Evolutionary conservation across 2,329 filamentous ascomycete species (phyloP).

Genomic region (Colletotrichum sp.): DNA sequence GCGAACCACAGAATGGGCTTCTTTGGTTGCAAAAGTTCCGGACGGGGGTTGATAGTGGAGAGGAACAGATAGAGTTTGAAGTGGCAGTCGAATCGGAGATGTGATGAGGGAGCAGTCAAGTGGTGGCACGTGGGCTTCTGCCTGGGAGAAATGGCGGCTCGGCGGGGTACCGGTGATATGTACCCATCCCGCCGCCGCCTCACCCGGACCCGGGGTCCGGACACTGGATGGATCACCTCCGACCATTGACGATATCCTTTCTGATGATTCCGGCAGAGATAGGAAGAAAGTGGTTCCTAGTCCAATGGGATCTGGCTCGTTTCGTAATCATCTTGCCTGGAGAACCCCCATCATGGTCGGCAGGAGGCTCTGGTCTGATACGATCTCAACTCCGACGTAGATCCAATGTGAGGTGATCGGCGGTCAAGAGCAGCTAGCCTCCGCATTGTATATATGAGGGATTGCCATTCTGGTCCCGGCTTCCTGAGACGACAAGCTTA

Average conservation of each 20-base stretch:
- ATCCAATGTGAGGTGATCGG: neutral
- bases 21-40: neutral
- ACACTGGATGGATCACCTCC: neutral
- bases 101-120: neutral
- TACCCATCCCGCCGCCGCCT: neutral
- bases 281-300: neutral
- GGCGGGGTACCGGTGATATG: neutral
- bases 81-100: neutral
- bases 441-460: neutral
- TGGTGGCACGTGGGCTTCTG: constrained; percentile 12
- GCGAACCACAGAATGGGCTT: neutral
- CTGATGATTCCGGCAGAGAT: neutral
- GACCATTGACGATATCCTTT: neutral
- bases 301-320: neutral
- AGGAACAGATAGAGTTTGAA: neutral
- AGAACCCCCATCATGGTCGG: neutral
- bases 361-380: too few relatives aligned
- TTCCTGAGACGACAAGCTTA: too few relatives aligned
- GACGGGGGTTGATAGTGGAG: neutral
- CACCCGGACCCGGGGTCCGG: neutral
- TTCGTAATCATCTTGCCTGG: neutral
- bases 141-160: neutral
- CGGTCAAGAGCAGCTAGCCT: neutral
- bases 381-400: neutral
- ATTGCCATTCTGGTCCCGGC: too few relatives aligned